Percentiles rank a stretch among this genome's conserved stretches.
Conservation (phyloP, 148 eudicot genomes). For the Rhododendron vialii region DNA sequence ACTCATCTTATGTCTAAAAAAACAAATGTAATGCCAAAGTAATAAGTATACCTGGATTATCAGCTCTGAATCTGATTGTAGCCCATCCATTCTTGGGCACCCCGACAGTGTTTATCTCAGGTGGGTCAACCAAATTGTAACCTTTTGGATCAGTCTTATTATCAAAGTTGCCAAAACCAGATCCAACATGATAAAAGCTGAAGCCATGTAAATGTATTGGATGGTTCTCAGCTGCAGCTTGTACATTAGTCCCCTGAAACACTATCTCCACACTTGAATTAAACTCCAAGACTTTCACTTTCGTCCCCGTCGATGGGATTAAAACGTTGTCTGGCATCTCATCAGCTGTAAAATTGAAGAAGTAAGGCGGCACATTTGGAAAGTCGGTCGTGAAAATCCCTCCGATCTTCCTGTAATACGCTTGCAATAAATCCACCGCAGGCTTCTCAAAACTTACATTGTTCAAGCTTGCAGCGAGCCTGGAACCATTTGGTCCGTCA, state of each 20-base stretch:
- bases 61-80: constrained; percentile 24
- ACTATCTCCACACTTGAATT: constrained; percentile 22
- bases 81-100: constrained; percentile 26
- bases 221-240: constrained; percentile 20
- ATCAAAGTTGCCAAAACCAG: constrained; percentile 17
- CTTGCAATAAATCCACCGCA: constrained; percentile 8
- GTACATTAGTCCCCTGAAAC: constrained; percentile 19
- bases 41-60: constrained; percentile 19
- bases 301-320: constrained; percentile 3
- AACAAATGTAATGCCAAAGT: no score
- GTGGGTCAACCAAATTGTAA: constrained; percentile 24
- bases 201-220: constrained; percentile 26
- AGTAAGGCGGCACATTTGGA: constrained; percentile 4
- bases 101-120: constrained; percentile 17
- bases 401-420: constrained; percentile 9
- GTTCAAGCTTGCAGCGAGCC: constrained; percentile 18
- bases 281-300: constrained; percentile 13
- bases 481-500: constrained; percentile 16
- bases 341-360: constrained; percentile 11
- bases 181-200: constrained; percentile 22
- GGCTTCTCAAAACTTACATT: constrained; percentile 19
- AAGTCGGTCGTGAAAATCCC: constrained; percentile 13
- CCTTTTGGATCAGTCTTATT: not conserved
- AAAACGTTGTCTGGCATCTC: not conserved
- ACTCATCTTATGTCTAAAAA: no score